Percentiles rank a stretch among this genome's conserved stretches.
These are phyloP conservation scores for Aspergillus unguis DNA, from an alignment of 2,329 filamentous ascomycete genomes.

Conservation along the genomic window DNA sequence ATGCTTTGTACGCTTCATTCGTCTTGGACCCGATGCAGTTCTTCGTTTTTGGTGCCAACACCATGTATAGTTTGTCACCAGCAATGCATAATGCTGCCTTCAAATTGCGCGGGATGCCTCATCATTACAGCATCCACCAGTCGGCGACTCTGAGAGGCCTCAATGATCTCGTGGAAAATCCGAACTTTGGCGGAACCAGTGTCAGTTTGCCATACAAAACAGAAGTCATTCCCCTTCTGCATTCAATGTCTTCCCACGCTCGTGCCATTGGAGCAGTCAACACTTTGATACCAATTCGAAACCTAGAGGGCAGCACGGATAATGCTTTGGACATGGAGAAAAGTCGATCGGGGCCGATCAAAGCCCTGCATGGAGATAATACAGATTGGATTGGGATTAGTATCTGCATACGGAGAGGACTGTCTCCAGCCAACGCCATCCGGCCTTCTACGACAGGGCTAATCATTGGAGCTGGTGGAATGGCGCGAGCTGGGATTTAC, in stretches of 20 bases:
- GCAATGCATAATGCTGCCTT: conserved; percentile 74
- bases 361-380: conserved; percentile 72
- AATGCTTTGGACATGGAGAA: conserved; percentile 57
- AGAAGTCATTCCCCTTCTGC: conserved; percentile 62
- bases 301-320: conserved; percentile 52
- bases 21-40: conserved; percentile 67
- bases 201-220: conserved; percentile 73
- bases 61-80: conserved; percentile 70
- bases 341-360: conserved; percentile 63
- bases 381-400: conserved; percentile 79
- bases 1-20: conserved; percentile 64
- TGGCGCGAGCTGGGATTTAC: conserved; percentile 42
- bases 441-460: conserved; percentile 55
- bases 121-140: conserved; percentile 64
- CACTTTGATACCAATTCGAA: conserved; percentile 68
- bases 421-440: conserved; percentile 69
- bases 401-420: conserved; percentile 66
- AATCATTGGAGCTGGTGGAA: conserved; percentile 60
- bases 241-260: conserved; percentile 68
- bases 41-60: conserved; percentile 70
- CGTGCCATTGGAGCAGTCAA: conserved; percentile 73
- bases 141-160: conserved; percentile 61
- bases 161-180: conserved; percentile 61
- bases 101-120: conserved; percentile 63
- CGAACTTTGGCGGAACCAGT: conserved; percentile 68